Base-by-base conservation (phyloP, 2,329 filamentous ascomycete species). In the Coccinonectria pachysandricola region DNA sequence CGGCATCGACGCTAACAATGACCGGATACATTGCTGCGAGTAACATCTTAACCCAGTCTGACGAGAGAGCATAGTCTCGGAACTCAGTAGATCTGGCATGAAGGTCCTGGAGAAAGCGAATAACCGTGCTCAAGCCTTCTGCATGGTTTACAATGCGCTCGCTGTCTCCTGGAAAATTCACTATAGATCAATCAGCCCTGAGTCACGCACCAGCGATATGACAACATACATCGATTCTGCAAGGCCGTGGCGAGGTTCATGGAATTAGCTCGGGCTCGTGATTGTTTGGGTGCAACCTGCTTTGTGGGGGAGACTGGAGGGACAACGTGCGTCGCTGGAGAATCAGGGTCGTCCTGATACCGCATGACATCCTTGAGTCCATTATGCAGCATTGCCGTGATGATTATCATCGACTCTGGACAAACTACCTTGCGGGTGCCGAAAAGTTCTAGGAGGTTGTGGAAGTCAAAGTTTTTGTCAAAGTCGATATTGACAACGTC, bases 301-400 rank as follows among this genome's bases (percentile, higher is more conserved):
- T 33, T 40, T 19, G 34, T 43, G 6, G 35, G 22, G 1, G 24
- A 23, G 6, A 34, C 25, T 2, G 22, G n/a, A 3, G 35, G 32
- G 7, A 24, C 29, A 7, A 28, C 21, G 16, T 37, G 26, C n/a
- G 38, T 46, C 3, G 42, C 40, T 3, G 72, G 68, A 1, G 71
- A 75, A 26, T 71, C 65, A 1, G 70, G 64, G 35, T 75, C 68
- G 28, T 70, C 65, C 36, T 76, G 70, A 14, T 74, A 65, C 36
- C 68, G 71, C 27, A 78, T 62, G 6, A 82, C 62, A 30, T 79
- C 72, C 36, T 83, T 80, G 12, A 96, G 53, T 0, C 86, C 88
- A 46, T 81, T 77, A 47, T 92, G 83, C 2, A 98, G 60, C 86
- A 98, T 92, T 1, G 78, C 72, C 5, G 76, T 78, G 23, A 98